Evolutionary conservation across 805 yeast species (phyloP).

Genomic region (Metschnikowia kunwiensis): DNA sequence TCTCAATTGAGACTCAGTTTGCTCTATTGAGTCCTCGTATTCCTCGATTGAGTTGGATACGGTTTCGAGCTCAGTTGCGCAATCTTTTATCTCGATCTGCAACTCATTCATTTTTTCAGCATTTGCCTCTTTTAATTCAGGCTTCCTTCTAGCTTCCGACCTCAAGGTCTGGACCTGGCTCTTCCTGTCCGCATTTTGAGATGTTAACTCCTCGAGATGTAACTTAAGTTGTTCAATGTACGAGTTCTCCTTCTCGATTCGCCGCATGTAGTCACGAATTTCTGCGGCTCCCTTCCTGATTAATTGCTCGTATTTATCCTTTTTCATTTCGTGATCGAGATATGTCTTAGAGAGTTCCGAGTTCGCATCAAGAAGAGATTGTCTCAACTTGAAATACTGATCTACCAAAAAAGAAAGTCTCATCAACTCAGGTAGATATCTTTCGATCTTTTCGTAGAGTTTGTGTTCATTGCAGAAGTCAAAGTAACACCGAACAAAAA

Average conservation of each 20-base stretch:
- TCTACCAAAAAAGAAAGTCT: slow-evolving; percentile 59
- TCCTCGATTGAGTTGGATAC: slow-evolving; percentile 6
- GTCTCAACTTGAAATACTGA: slow-evolving; percentile 52
- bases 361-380: slow-evolving; percentile 22
- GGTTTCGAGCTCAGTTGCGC: slow-evolving; percentile 9
- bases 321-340: slow-evolving; percentile 8
- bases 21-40: slow-evolving; percentile 6
- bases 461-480: slow-evolving; percentile 58
- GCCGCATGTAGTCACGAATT: slow-evolving; percentile 10
- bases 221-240: slow-evolving; percentile 7
- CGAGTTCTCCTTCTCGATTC: slow-evolving; percentile 14
- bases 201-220: slow-evolving; percentile 5
- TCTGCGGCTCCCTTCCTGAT: slow-evolving; percentile 11
- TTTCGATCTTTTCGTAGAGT: slow-evolving; percentile 55
- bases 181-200: slow-evolving; percentile 10
- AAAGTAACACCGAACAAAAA: slow-evolving; percentile 66
- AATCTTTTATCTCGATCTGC: slow-evolving; percentile 12
- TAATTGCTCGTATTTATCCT: slow-evolving; percentile 11
- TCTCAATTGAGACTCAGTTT: slow-evolving; percentile 8
- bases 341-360: slow-evolving; percentile 18
- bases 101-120: slow-evolving; percentile 5
- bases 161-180: slow-evolving; percentile 11
- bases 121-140: slow-evolving; percentile 4
- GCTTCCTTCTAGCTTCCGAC: slow-evolving; percentile 7
- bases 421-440: slow-evolving; percentile 75